Conservation (phyloP, 768 basidiomycete species). For the Dioszegia hungarica region DNA sequence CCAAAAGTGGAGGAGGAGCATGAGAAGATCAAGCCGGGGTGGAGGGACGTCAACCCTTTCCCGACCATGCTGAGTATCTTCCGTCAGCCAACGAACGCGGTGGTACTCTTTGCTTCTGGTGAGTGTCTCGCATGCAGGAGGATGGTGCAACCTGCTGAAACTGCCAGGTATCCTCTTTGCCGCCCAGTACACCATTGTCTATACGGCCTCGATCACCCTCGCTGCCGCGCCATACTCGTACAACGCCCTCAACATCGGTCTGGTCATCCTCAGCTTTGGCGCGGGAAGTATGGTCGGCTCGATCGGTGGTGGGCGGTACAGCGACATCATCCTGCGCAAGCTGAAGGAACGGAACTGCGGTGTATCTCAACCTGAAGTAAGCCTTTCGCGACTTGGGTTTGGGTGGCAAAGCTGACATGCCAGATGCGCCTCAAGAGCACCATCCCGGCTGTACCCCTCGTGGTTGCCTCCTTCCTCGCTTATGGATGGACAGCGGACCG, state of each 20-base stretch:
- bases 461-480: slow-evolving; percentile 60
- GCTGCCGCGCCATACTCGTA: slow-evolving; percentile 60
- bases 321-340: slow-evolving; percentile 54
- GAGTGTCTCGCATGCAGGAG: slow-evolving; percentile 14
- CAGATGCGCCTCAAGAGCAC: slow-evolving; percentile 72
- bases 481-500: slow-evolving; percentile 72
- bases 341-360: slow-evolving; percentile 55
- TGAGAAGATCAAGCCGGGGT: slow-evolving; percentile 55
- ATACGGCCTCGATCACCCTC: slow-evolving; percentile 70
- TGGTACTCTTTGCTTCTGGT: slow-evolving; percentile 66
- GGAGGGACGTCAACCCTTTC: slow-evolving; percentile 71
- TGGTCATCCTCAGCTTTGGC: slow-evolving; percentile 72
- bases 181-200: slow-evolving; percentile 65
- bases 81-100: slow-evolving; percentile 62
- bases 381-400: slow-evolving; percentile 7
- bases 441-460: slow-evolving; percentile 56
- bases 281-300: slow-evolving; percentile 57
- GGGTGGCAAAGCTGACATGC: background rate
- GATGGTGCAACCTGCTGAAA: background rate
- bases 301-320: slow-evolving; percentile 59
- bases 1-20: slow-evolving; percentile 9
- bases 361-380: slow-evolving; percentile 62
- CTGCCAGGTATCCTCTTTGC: slow-evolving; percentile 64
- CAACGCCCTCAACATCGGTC: slow-evolving; percentile 64
- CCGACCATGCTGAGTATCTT: slow-evolving; percentile 61